Evolutionary conservation across 805 yeast species (phyloP).

Genomic region (Saccharomyces eubayanus): DNA sequence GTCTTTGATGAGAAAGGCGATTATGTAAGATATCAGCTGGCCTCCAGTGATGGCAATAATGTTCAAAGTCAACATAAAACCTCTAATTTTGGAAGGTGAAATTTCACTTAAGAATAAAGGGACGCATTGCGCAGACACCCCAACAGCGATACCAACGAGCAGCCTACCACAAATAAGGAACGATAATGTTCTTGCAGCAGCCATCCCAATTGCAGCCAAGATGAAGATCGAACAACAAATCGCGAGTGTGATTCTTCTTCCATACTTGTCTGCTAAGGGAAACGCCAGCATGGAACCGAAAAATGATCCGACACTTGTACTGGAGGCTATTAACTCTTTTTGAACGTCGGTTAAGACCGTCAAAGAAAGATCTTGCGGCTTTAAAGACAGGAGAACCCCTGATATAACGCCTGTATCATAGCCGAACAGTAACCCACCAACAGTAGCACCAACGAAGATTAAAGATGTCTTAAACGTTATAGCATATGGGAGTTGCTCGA

Average conservation of each 20-base stretch:
- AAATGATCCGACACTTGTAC: conserved; percentile 47
- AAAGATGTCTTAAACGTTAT: conserved; percentile 15
- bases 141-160: conserved; percentile 64
- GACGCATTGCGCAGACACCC: conserved; percentile 59
- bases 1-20: conserved; percentile 29
- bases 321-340: conserved; percentile 38
- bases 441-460: conserved; percentile 33
- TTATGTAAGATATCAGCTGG: conserved; percentile 39
- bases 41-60: conserved; percentile 42
- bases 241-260: conserved; percentile 34
- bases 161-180: conserved; percentile 48
- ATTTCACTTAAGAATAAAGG: conserved; percentile 52
- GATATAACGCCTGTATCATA: conserved; percentile 60
- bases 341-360: conserved; percentile 30
- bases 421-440: conserved; percentile 57
- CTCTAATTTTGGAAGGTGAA: conserved; percentile 36
- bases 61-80: conserved; percentile 33
- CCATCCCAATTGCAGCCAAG: conserved; percentile 42
- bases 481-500: conserved; percentile 24
- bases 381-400: conserved; percentile 43
- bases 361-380: conserved; percentile 33
- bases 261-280: conserved; percentile 41
- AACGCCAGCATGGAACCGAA: conserved; percentile 46
- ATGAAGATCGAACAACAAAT: conserved; percentile 41
- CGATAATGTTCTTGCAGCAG: conserved; percentile 34